These are phyloP conservation scores for Pseudognaphalium luteoalbum DNA, from an alignment of 129 eudicot species.

Conservation along the genomic window DNA sequence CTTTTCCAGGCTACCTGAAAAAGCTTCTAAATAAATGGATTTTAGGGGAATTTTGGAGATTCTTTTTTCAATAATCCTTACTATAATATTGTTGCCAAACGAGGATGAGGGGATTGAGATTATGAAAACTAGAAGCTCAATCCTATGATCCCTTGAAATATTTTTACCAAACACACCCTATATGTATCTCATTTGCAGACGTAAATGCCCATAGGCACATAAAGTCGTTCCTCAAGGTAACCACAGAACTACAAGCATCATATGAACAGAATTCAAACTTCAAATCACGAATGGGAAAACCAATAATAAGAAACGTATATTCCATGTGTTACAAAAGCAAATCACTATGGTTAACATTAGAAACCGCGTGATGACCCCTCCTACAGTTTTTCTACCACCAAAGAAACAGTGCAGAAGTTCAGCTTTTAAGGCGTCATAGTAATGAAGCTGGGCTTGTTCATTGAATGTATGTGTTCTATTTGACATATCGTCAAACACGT, in stretches of 20 bases:
- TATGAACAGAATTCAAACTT: not conserved
- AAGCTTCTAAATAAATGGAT: too few relatives aligned
- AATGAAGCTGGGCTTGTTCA: not conserved
- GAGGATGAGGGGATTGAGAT: too few relatives aligned
- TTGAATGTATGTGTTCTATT: not conserved
- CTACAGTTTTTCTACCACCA: not conserved
- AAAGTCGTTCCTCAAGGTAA: not conserved
- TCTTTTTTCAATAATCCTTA: too few relatives aligned
- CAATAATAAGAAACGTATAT: not conserved
- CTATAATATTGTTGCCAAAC: too few relatives aligned
- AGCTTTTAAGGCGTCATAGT: not conserved
- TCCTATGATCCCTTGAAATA: too few relatives aligned
- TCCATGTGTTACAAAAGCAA: not conserved
- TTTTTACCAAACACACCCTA: too few relatives aligned
- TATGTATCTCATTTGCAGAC: too few relatives aligned
- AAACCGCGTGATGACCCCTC: not conserved
- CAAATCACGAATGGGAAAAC: not conserved
- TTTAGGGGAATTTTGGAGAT: too few relatives aligned
- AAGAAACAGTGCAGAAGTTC: not conserved
- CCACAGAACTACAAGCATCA: conserved; percentile 1
- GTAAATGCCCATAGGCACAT: not conserved
- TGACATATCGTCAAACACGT: not conserved
- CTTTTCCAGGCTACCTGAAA: too few relatives aligned
- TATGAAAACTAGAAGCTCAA: too few relatives aligned
- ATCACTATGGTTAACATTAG: not conserved